Base-by-base conservation (phyloP, 805 yeast genomes). In the Allodekkera sacchari region DNA sequence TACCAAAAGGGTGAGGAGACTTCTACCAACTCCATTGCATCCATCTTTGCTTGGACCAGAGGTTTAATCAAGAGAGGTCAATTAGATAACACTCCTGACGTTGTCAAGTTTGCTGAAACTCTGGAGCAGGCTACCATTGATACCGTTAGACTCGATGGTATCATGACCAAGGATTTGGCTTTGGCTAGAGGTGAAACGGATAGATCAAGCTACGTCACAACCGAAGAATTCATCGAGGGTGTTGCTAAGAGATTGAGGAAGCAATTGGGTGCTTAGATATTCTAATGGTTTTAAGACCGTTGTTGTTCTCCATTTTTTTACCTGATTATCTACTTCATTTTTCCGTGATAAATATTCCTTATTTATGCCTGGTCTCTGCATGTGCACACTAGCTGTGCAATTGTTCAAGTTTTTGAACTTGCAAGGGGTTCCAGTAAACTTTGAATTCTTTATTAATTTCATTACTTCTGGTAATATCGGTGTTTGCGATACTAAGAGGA, bases 1-100 rank as follows among this genome's bases (percentile, higher is more conserved):
- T 85, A 84, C 62, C 96, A 89, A 65, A 83, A 82, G 62, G 97
- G 97, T 44, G 83, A 87, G 59, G 96, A 88, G 64, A 89, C 97
- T 13, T 84, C 96, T 6, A 89, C 97, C 36, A 89, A 89, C 64
- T 88, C 96, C 12, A 89, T 89, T 59, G 97, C 97, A 4, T 87
- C 96, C 10, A 89, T 89, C 46, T 89, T 81, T 53, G 97, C 97
- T 19, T 89, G 97, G 97, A 70, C 95, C 22, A 78, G 94, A 52
- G 97, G 97, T 53, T 61, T 89, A 31, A 75, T 77, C 43, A 95
- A 88, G 65, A 82, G 97, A 64, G 97, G 96, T 48, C 77, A 71
- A 52, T 67, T 89, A 38, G 97, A 89, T 59, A 61, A 62, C 32
- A 87, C 95, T 26, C 92, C 94, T 12, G 92, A 78, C 18, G 95